Conservation (phyloP, 129 eudicot genomes). For the carrot (Daucus carota) region DH1_v3.0 NC_030384.2:35396501-35397000, state of each 20-base stretch:
- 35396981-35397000: no score
- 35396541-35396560: neutral
- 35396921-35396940: neutral
- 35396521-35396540: constrained; percentile 1
- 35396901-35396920: neutral
- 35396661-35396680: neutral
- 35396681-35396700: neutral
- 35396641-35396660: neutral
- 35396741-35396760: neutral
- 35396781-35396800: neutral
- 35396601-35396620: neutral
- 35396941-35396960: neutral
- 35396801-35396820: neutral
- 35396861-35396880: neutral
- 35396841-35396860: neutral
- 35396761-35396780: neutral
- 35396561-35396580: neutral
- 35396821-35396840: neutral
- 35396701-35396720: neutral
- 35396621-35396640: neutral
- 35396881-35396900: neutral
- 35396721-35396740: neutral
- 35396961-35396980: no score
- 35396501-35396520: neutral
- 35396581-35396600: neutral